Conservation (phyloP, 208 protist genomes). For the Leptomonas pyrrhocoris region DNA sequence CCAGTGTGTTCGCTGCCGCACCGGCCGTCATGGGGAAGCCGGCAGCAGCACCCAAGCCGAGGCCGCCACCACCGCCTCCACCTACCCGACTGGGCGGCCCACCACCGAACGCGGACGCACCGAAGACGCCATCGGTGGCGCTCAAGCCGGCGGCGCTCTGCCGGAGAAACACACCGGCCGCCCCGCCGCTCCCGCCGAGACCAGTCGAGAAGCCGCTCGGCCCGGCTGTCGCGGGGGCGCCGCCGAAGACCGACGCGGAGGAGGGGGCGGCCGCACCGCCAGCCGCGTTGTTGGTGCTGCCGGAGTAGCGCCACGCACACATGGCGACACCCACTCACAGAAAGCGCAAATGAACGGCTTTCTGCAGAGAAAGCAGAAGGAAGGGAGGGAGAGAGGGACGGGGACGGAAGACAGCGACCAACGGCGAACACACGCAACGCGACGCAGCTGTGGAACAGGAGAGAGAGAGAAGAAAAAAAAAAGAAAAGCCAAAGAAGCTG, state of each 20-base stretch:
- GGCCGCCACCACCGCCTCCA: neutral
- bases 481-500: neutral
- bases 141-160: constrained; percentile 25
- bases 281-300: constrained; percentile 14
- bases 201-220: constrained; percentile 16
- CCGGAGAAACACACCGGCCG: constrained; percentile 60
- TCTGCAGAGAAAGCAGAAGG: neutral
- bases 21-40: constrained; percentile 13
- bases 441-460: no score
- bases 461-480: neutral
- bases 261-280: neutral
- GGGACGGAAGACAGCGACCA: neutral
- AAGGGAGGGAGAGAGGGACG: neutral
- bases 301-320: constrained; percentile 70
- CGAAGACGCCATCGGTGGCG: neutral
- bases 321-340: constrained; percentile 24
- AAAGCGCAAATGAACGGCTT: constrained; percentile 8
- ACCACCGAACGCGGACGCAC: neutral
- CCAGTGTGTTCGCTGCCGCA: constrained; percentile 18
- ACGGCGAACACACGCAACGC: neutral
- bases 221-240: neutral
- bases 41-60: neutral
- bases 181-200: constrained; percentile 8
- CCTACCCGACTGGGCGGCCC: neutral
- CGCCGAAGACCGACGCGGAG: constrained; percentile 8